Evolutionary conservation across 2,329 filamentous ascomycete species (phyloP).

Genomic region (Fusarium sp.): DNA sequence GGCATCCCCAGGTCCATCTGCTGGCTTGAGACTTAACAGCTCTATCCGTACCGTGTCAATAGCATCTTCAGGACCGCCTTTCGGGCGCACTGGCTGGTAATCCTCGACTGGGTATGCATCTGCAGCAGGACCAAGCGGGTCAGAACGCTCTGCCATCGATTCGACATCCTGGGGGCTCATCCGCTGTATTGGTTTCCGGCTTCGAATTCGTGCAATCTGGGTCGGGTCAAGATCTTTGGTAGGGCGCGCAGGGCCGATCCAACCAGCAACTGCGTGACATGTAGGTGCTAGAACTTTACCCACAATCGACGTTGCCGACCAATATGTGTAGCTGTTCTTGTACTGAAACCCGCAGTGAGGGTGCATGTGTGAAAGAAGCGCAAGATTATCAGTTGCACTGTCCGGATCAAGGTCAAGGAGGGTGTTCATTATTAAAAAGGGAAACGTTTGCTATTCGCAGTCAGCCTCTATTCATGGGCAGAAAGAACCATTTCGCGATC

Average conservation of each 20-base stretch:
- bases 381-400: conserved; percentile 70
- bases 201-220: conserved; percentile 75
- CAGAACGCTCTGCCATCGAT: conserved; percentile 73
- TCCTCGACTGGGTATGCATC: conserved; percentile 72
- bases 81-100: conserved; percentile 68
- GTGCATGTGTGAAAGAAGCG: conserved; percentile 73
- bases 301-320: conserved; percentile 76
- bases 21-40: conserved; percentile 67
- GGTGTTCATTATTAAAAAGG: conserved; percentile 82
- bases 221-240: conserved; percentile 73
- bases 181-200: conserved; percentile 65
- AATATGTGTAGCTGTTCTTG: conserved; percentile 78
- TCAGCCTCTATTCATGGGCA: conserved; percentile 10
- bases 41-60: conserved; percentile 76
- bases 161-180: conserved; percentile 69
- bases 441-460: conserved; percentile 63
- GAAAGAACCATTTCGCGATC: neutral
- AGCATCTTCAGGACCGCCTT: conserved; percentile 63
- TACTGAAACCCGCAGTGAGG: conserved; percentile 81
- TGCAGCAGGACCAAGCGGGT: conserved; percentile 73
- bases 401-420: conserved; percentile 80
- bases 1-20: conserved; percentile 42
- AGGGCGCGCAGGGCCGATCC: conserved; percentile 77
- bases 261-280: conserved; percentile 75
- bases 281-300: conserved; percentile 80